Evolutionary conservation across 306 rosid genomes (phyloP).

Genomic region (Acacia acuminata): DNA sequence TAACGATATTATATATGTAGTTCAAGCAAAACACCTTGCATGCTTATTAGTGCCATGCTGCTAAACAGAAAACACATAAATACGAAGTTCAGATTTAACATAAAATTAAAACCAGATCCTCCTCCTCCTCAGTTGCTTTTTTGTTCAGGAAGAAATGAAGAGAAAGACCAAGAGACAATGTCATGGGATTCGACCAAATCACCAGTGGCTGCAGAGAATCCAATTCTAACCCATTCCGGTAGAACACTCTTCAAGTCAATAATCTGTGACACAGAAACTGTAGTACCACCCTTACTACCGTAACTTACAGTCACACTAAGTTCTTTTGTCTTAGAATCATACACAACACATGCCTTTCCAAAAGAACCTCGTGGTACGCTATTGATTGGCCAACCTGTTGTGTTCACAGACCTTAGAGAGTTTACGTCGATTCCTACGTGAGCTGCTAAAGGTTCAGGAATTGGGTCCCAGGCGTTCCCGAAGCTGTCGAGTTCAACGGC

Average conservation of each 20-base stretch:
- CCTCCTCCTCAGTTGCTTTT: not conserved
- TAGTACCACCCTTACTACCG: not conserved
- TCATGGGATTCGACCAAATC: not conserved
- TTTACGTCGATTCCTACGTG: conserved; percentile 58
- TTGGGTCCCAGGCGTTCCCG: conserved; percentile 48
- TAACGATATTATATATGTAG: too few relatives aligned
- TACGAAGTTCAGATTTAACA: not conserved
- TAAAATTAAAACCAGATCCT: not conserved
- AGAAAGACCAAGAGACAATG: conserved; percentile 1
- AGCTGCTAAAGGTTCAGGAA: not conserved
- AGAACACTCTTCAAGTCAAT: conserved; percentile 23
- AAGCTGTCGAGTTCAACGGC: too few relatives aligned
- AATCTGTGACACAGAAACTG: not conserved
- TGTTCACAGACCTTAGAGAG: not conserved
- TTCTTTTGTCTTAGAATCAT: conserved; percentile 1
- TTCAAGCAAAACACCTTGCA: too few relatives aligned
- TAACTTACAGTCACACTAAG: conserved; percentile 4
- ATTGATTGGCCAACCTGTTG: conserved; percentile 3
- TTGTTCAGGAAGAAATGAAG: conserved; percentile 14
- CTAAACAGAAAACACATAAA: too few relatives aligned
- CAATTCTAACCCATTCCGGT: conserved; percentile 36
- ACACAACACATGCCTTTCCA: conserved; percentile 6
- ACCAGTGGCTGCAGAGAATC: conserved; percentile 26
- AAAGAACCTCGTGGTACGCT: not conserved
- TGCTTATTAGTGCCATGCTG: too few relatives aligned